Conservation (phyloP, 202 grass and related monocot genomes). For the Setaria italica region DNA sequence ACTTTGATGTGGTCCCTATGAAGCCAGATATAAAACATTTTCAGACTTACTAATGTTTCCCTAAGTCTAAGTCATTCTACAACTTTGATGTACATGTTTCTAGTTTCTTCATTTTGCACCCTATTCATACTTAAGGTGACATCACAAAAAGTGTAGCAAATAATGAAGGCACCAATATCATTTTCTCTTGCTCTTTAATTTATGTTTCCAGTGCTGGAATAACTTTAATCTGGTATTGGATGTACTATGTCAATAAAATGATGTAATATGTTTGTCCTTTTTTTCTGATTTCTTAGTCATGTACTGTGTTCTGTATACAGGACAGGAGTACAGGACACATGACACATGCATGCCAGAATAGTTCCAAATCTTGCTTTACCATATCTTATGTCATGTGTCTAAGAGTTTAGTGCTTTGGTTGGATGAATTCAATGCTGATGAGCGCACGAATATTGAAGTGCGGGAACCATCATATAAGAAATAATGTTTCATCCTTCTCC, state of each 20-base stretch:
- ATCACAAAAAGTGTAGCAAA: background rate
- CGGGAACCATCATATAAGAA: conserved; percentile 32
- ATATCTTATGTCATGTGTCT: conserved; percentile 21
- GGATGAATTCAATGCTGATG: conserved; percentile 3
- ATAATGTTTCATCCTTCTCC: conserved; percentile 25
- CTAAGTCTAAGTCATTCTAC: background rate
- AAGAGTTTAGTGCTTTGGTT: background rate
- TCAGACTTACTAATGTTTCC: background rate
- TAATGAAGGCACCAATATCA: background rate
- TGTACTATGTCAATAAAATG: background rate
- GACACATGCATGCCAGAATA: conserved; percentile 21
- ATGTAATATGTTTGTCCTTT: background rate
- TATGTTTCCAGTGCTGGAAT: background rate
- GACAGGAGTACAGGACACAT: background rate
- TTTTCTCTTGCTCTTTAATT: conserved; percentile 5
- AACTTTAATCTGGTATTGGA: background rate
- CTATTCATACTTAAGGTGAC: background rate
- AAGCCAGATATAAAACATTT: background rate
- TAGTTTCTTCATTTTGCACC: background rate
- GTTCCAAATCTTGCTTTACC: background rate
- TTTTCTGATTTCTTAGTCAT: background rate
- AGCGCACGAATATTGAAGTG: conserved; percentile 32
- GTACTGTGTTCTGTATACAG: background rate
- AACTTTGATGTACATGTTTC: background rate
- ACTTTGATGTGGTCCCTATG: background rate